Evolutionary conservation across 345 rosid species (phyloP), one percentile per base, ranked within the genome.

Genomic region (Salix arbutifolia): DNA sequence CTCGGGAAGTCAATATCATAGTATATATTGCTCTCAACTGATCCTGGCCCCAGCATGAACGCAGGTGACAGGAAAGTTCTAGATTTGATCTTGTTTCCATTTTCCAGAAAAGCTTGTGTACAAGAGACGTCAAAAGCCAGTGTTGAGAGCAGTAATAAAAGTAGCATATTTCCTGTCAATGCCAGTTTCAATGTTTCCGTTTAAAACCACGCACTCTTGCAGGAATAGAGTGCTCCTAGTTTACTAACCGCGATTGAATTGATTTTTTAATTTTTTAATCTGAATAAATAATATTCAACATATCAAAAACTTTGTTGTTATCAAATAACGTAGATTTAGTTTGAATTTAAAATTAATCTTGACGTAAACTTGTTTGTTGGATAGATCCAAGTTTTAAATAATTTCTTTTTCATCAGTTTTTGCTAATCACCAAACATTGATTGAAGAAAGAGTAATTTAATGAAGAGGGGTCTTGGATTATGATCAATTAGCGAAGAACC

Each of bases 1-100:
- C 81, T 88, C 0, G 98, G 97, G 78, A 94, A 94, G 64, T 91
- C 90, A 25, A 94, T 80, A 71, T 85, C 82, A 42, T 46, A 82
- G 66, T 90, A 87, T 71, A 5, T 70, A 72, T 71, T 83, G 72
- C 88, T 81, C 50, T 69, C 88, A n/a, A 92, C 98, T 0, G 97
- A 87, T 61, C 97, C 97, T 31, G 97, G 94, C 74, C 84, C 85
- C 72, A 92, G 80, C 62, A 76, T 89, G 68, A 91, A 90, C 67
- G 80, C 79, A 1, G 99, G 92, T 26, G 97, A 93, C 12, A 87
- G 82, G 38, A 92, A 88, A 71, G 83, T 86, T 17, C 81, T 84
- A 58, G 92, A 79, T 31, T 87, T 86, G 6, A 87, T 75, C 73
- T 71, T 74, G 2, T 76, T 81, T 76, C 83, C 85, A 7, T 84